These are phyloP conservation scores for Cymbidium sinense DNA, from an alignment of 106 monocot species.

Conservation along the genomic window DNA sequence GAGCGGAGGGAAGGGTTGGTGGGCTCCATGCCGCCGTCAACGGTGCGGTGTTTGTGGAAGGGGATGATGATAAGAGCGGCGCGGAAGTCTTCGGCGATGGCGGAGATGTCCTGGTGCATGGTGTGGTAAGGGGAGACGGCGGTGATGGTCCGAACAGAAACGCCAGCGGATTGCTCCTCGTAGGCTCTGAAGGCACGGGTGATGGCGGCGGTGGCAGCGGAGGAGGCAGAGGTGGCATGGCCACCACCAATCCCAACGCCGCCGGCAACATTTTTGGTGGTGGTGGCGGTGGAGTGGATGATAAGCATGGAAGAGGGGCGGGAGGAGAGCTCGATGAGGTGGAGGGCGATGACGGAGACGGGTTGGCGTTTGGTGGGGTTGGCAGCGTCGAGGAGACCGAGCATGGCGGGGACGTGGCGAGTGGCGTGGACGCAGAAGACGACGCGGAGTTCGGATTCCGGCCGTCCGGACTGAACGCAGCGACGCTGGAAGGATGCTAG, in stretches of 20 bases:
- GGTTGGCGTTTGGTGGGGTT: conserved; percentile 25
- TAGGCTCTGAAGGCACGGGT: conserved; percentile 39
- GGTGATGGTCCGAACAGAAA: conserved; percentile 39
- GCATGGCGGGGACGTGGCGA: conserved; percentile 16
- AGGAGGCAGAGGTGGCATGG: conserved; percentile 4
- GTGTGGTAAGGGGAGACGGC: conserved; percentile 63
- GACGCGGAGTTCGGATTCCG: conserved; percentile 23
- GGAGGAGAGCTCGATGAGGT: conserved; percentile 34
- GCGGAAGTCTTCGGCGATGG: conserved; percentile 39
- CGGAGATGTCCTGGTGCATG: conserved; percentile 72
- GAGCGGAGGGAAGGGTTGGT: conserved; percentile 43
- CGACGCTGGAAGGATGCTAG: conserved; percentile 44
- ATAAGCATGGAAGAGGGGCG: conserved; percentile 28
- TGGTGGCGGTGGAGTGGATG: conserved; percentile 13
- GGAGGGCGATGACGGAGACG: conserved; percentile 19
- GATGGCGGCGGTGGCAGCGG: conserved; percentile 37
- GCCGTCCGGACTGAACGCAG: conserved; percentile 17
- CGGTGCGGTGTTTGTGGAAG: conserved; percentile 68
- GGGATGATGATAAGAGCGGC: conserved; percentile 61
- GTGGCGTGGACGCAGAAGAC: conserved; percentile 17
- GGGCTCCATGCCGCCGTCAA: conserved; percentile 68
- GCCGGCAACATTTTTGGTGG: too few species aligned
- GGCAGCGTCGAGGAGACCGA: conserved; percentile 16
- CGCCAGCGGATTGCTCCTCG: conserved; percentile 45
- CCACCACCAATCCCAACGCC: too few species aligned